Evolutionary conservation across 2,329 filamentous ascomycete species (phyloP), one percentile per base, ranked within the genome.

Genomic region (Tolypocladium nubicola): DNA sequence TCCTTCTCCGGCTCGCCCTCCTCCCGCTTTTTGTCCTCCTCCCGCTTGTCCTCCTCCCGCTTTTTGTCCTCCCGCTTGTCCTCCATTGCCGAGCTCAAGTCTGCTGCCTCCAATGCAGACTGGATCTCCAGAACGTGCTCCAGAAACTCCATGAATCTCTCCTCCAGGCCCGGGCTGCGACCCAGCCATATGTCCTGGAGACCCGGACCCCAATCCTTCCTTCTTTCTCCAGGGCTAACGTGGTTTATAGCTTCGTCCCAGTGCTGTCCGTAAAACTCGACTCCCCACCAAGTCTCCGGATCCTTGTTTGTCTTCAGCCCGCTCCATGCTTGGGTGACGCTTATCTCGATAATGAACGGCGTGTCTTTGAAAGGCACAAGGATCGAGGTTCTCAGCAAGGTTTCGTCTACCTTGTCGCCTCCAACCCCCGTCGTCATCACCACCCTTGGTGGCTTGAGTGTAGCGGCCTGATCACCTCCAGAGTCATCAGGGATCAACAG

Each of bases 171-270:
- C 9, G 57, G 54, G 19, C 60, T 65, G 16, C 61, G 60, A 21
- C 70, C 68, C n/a, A 60, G 57, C 72, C 71, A 74, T 21, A 74
- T 61, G 50, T 67, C 59, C 35, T 60, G 60, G 43, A 72, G 61
- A 19, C 58, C 61, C 23, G 62, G 55, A 11, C 69, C 71, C 67
- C 68, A 72, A 35, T 70, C 65, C 53, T 66, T 71, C 14, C 63
- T 64, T 16, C 59, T 58, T 11, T 62, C 63, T 21, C 60, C 62
- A 19, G 61, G 58, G 16, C 57, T 66, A 26, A 60, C 56, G 49
- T 66, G 60, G 52, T 72, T 72, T 39, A 72, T 62, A 41, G 63
- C 66, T 53, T 70, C 71, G n/a, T 72, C 71, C 72, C 72, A 75
- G 52, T 72, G 66, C 50, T 60, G 58, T 16, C 67, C 70, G 58